These are phyloP conservation scores for Akebia trifoliata DNA, from an alignment of 164 flowering plant genomes.

Conservation along the genomic window DNA sequence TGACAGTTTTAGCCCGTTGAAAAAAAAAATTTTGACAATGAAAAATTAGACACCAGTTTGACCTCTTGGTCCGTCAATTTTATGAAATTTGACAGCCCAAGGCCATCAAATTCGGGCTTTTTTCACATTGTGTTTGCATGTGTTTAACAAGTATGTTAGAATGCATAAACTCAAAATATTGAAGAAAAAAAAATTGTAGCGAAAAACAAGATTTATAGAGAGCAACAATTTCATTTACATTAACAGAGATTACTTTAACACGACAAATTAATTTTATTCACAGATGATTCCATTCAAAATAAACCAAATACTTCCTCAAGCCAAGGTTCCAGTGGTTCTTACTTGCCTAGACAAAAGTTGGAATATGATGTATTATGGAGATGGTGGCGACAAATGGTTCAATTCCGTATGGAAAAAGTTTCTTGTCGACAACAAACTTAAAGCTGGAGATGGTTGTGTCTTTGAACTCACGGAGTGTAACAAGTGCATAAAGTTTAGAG, in stretches of 20 bases:
- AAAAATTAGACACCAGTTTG: too few species aligned
- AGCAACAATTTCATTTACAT: neutral
- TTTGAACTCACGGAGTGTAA: constrained; percentile 35
- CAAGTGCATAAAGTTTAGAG: constrained; percentile 25
- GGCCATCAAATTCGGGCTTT: too few species aligned
- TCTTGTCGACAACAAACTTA: constrained; percentile 28
- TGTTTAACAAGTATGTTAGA: too few species aligned
- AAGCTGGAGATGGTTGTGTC: constrained; percentile 43
- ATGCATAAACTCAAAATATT: neutral
- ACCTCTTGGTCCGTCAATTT: too few species aligned
- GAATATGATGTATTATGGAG: constrained; percentile 27
- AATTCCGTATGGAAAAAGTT: constrained; percentile 28
- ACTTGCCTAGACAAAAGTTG: constrained; percentile 24
- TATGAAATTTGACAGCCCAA: too few species aligned
- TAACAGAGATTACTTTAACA: neutral
- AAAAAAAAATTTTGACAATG: too few species aligned
- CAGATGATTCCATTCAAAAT: constrained; percentile 23
- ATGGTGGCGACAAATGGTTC: constrained; percentile 9
- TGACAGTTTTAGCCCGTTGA: too few species aligned
- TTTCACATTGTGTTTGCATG: too few species aligned
- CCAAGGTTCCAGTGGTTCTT: constrained; percentile 21
- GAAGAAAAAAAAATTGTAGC: neutral
- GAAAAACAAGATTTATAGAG: neutral
- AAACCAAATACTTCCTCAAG: constrained; percentile 16
- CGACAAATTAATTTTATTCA: neutral